A percentile compares a stretch with the other conserved stretches of the same genome.
phyloP scores from a whole-genome alignment of 805 yeast genomes.

The Clavispora phyllophila region DNA sequence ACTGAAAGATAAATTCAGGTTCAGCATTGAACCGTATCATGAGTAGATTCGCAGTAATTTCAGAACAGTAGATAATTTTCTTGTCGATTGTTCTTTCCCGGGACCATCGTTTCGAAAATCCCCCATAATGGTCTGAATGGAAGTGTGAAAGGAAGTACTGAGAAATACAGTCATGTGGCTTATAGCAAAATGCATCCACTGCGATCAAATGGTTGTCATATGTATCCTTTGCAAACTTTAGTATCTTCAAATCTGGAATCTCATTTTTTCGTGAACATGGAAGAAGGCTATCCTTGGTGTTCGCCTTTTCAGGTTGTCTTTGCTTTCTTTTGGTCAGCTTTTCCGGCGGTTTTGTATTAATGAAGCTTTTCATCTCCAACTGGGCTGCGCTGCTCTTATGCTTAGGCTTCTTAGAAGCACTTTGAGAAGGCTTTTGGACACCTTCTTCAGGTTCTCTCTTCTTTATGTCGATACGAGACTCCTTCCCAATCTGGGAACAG shows the following conservation, averaged over 20 bases:
- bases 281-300: conserved; percentile 14
- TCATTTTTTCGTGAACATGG: conserved; percentile 19
- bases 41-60: conserved; percentile 59
- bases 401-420: conserved; percentile 1
- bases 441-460: neutral
- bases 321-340: conserved; percentile 1
- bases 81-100: conserved; percentile 37
- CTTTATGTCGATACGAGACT: neutral
- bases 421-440: neutral
- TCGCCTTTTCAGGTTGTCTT: conserved; percentile 2
- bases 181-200: conserved; percentile 64
- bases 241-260: conserved; percentile 52
- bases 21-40: conserved; percentile 51
- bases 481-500: too few relatives aligned
- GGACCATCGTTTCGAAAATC: conserved; percentile 72
- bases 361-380: conserved; percentile 8
- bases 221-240: conserved; percentile 32
- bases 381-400: conserved; percentile 8
- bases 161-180: conserved; percentile 39
- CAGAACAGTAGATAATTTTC: conserved; percentile 69
- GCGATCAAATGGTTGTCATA: conserved; percentile 34
- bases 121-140: conserved; percentile 93
- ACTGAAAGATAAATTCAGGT: conserved; percentile 38
- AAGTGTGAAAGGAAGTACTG: conserved; percentile 73
- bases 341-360: conserved; percentile 5